These are phyloP conservation scores for Aspergillus indologenus DNA, from an alignment of 495 filamentous ascomycete species.

Conservation along the genomic window DNA sequence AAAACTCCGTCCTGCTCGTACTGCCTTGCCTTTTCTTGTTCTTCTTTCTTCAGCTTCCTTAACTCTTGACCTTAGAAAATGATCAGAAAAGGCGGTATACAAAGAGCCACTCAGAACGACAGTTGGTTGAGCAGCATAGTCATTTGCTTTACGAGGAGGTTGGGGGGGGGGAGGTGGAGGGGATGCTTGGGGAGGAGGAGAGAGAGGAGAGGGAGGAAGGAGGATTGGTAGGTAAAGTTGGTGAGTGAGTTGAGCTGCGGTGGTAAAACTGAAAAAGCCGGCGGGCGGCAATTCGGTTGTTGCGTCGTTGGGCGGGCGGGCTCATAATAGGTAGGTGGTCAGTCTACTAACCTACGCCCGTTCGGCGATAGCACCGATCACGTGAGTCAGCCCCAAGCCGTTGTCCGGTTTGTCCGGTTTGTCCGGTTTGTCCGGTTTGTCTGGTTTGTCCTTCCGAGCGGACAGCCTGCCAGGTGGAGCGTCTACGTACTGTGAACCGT, in stretches of 20 bases:
- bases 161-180: conserved; percentile 20
- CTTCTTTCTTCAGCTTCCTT: too few relatives aligned
- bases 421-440: conserved; percentile 19
- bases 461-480: conserved; percentile 23
- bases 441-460: background rate
- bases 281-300: conserved; percentile 14
- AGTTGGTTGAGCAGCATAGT: conserved; percentile 36
- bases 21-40: conserved; percentile 4
- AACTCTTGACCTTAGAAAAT: conserved; percentile 30
- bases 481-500: conserved; percentile 1
- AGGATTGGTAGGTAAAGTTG: conserved; percentile 23
- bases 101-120: conserved; percentile 36
- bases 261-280: conserved; percentile 22
- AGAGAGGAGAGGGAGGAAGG: conserved; percentile 9
- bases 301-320: conserved; percentile 2
- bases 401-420: background rate
- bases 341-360: conserved; percentile 5
- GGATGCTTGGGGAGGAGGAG: conserved; percentile 16
- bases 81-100: conserved; percentile 36
- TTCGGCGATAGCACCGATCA: conserved; percentile 12
- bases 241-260: conserved; percentile 15
- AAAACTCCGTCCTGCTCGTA: conserved; percentile 8
- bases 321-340: too few relatives aligned
- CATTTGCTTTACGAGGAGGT: conserved; percentile 45
- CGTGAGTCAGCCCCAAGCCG: too few relatives aligned